Conservation (phyloP, 352 stramenopile genomes). For the Pythium rishiriense region DNA sequence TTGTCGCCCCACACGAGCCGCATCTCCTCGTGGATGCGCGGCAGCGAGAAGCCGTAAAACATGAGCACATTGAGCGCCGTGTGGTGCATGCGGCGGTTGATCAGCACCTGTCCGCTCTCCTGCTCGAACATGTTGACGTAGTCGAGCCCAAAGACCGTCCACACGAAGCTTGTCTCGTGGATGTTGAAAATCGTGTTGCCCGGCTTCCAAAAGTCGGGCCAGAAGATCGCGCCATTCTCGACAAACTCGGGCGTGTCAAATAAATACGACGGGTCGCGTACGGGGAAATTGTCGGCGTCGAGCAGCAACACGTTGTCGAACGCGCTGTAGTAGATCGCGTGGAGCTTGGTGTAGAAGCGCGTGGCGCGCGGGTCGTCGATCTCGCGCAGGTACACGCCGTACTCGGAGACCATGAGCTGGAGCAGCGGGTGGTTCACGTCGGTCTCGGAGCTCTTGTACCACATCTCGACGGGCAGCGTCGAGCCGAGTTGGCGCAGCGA, state of each 20-base stretch:
- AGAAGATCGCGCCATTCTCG: constrained; percentile 62
- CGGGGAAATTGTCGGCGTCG: constrained; percentile 76
- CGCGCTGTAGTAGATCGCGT: constrained; percentile 70
- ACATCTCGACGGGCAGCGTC: constrained; percentile 71
- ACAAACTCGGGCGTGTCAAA: constrained; percentile 56
- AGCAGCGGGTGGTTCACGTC: constrained; percentile 50
- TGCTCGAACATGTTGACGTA: constrained; percentile 76
- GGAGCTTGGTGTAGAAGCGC: constrained; percentile 74
- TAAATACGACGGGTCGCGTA: constrained; percentile 61
- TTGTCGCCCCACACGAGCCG: constrained; percentile 80
- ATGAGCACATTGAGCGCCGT: constrained; percentile 63
- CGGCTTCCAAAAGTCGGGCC: constrained; percentile 77
- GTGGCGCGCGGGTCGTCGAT: constrained; percentile 53
- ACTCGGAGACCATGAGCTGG: constrained; percentile 33
- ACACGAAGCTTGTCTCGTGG: constrained; percentile 64
- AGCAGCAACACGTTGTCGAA: constrained; percentile 77
- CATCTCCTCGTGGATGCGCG: constrained; percentile 44
- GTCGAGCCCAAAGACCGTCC: constrained; percentile 64
- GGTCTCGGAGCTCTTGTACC: constrained; percentile 62
- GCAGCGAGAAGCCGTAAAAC: constrained; percentile 56
- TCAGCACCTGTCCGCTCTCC: constrained; percentile 73
- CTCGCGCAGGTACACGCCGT: constrained; percentile 61
- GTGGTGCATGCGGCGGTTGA: constrained; percentile 49
- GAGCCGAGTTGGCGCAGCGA: constrained; percentile 53
- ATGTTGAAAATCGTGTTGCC: constrained; percentile 81